Base-by-base conservation (phyloP, 2,329 filamentous ascomycete genomes). In the Colletotrichum endophyticum region DNA sequence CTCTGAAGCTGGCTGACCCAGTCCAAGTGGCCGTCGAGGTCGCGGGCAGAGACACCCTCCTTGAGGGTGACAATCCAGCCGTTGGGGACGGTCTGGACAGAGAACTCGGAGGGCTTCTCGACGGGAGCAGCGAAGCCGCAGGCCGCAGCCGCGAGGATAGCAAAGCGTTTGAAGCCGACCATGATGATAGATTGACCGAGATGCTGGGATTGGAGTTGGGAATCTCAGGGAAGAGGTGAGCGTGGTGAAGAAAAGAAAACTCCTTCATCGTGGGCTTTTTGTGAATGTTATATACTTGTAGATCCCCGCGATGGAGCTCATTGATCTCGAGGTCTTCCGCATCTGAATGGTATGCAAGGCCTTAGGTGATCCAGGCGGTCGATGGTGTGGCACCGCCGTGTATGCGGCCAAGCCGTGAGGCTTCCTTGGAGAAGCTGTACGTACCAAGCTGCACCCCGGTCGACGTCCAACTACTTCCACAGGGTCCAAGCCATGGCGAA, bases 51-150 rank as follows among this genome's bases (percentile, higher is more conserved):
- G 16, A 85, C 78, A 36, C 82, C 82, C 11, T 84, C 81, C 80
- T 88, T 87, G 25, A 89, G 78, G 39, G 87, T 89, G 80, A 89
- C 80, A 73, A 89, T 89, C 80, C 88, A 89, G 78, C 85, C 87
- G 78, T 83, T 83, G 64, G 84, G 79, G 56, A 86, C 77, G 49
- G 85, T 77, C 69, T 74, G 57, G 12, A 73, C 67, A 16, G 56
- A 72, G 22, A n/a, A 59, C 49, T 64, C 77, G 8, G 28, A 16
- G 22, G 56, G 39, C 36, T 66, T 34, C 66, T 77, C 66, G 36
- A 63, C 61, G 25, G 75, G 75, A 39, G 77, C 75, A 34, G 77
- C 77, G 66, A 77, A 34, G 63, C 63, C 44, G 63, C 75, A 73
- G 32, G 73, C 59, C 53, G 77, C 77, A 25, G 77, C 77, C 19